Conservation (phyloP, 2,329 filamentous ascomycete genomes). For the Aspergillus melleus region DNA sequence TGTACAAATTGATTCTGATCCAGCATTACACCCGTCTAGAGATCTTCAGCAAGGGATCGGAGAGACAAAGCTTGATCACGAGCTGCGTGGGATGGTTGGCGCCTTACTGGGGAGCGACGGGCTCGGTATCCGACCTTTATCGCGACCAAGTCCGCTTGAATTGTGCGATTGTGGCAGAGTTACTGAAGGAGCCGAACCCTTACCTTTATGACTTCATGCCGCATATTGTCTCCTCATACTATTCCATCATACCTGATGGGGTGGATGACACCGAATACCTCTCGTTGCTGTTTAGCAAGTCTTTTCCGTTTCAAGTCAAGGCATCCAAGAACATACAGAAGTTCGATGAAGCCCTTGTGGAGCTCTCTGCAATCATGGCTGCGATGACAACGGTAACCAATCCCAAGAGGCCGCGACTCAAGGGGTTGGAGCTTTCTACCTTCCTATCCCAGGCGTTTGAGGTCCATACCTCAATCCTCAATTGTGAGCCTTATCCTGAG, state of each 20-base stretch:
- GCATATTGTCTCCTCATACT: slow-evolving; percentile 87
- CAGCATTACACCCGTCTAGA: slow-evolving; percentile 84
- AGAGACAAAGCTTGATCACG: slow-evolving; percentile 69
- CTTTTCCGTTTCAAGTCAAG: slow-evolving; percentile 84
- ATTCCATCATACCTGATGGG: slow-evolving; percentile 68
- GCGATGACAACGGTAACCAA: slow-evolving; percentile 73
- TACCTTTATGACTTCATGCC: slow-evolving; percentile 87
- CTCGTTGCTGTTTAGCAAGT: slow-evolving; percentile 84
- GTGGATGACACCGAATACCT: slow-evolving; percentile 61
- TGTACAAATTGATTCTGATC: slow-evolving; percentile 91
- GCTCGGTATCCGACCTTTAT: slow-evolving; percentile 78
- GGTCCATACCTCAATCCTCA: slow-evolving; percentile 84
- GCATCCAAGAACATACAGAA: slow-evolving; percentile 59
- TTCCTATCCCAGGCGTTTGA: slow-evolving; percentile 78
- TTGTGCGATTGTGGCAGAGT: slow-evolving; percentile 86
- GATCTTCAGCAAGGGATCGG: slow-evolving; percentile 76
- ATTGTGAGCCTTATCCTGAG: slow-evolving; percentile 83
- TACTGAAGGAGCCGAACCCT: slow-evolving; percentile 73
- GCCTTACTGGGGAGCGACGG: slow-evolving; percentile 83
- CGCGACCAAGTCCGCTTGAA: slow-evolving; percentile 90
- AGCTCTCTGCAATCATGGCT: slow-evolving; percentile 84
- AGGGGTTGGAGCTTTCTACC: slow-evolving; percentile 72
- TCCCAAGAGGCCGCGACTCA: slow-evolving; percentile 73
- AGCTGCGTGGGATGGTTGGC: slow-evolving; percentile 89
- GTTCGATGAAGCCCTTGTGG: slow-evolving; percentile 85